Evolutionary conservation across 257 asterid genomes (phyloP), one percentile per base, ranked within the genome.

Genomic region (Plantago ovata): DNA sequence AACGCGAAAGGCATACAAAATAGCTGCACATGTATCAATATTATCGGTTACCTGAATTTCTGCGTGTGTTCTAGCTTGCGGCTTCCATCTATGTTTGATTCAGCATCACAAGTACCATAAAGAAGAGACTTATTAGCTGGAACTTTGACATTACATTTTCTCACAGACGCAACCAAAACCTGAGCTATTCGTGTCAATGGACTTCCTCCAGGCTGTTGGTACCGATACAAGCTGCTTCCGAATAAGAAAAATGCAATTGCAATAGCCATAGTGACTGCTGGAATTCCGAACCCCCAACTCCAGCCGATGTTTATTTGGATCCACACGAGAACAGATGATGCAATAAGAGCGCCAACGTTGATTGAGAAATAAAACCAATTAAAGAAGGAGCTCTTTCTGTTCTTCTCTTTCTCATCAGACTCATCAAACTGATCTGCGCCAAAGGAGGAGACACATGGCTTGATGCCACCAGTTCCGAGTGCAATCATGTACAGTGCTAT

Each of bases 361-460:
- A 91, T 84, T 2, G 98, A 84, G 60, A 90, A 68, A 62, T 91
- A 91, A 52, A 87, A 91, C 82, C 82, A 91, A 65, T 91, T 91
- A 79, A 91, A 91, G 69, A 87, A 91, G 0, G 96, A 91, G 66
- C 96, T 84, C 77, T 84, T 91, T 60, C 45, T 76, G 45, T 79
- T 70, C 79, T 80, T 80, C 75, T 91, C 96, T 0, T 22, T 60
- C 39, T 76, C 87, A 44, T 84, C 94, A 18, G 62, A 81, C 1
- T 84, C 95, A 55, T 91, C 98, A 51, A 91, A 91, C 42, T 91
- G 98, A 64, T 91, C 96, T 0, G 98, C 96, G 3, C 95, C 98
- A 15, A 87, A 91, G 19, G 98, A 77, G 53, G 96, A 87, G 51
- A 91, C 95, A 7, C 98, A 91, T 0, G 98, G 98, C 50, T 87